Conservation (phyloP, 257 asterid species). For the Leonotis leonurus region DNA sequence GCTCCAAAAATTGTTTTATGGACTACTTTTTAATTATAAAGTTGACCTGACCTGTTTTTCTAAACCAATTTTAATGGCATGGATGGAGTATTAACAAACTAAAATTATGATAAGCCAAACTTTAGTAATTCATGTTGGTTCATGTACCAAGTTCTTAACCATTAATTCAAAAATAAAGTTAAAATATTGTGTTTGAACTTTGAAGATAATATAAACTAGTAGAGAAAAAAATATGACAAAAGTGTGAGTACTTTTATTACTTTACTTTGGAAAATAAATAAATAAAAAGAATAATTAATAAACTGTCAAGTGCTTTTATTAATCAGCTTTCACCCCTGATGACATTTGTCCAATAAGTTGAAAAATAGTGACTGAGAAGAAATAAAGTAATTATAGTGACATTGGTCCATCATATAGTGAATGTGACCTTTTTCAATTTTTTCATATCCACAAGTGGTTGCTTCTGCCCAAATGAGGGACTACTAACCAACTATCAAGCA, state of each 20-base stretch:
- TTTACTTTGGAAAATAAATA: background rate
- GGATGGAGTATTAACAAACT: slow-evolving; percentile 1
- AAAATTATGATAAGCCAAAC: background rate
- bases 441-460: slow-evolving; percentile 3
- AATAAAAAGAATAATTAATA: background rate
- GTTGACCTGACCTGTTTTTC: too few relatives aligned
- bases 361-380: slow-evolving; percentile 6
- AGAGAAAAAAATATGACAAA: too few relatives aligned
- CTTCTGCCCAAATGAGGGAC: slow-evolving; percentile 13
- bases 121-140: too few relatives aligned
- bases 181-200: too few relatives aligned
- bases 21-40: too few relatives aligned
- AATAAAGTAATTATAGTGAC: slow-evolving; percentile 16
- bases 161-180: background rate
- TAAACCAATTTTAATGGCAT: too few relatives aligned
- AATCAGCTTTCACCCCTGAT: background rate
- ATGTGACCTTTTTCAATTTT: background rate
- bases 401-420: slow-evolving; percentile 11
- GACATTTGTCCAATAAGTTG: background rate
- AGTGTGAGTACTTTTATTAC: too few relatives aligned
- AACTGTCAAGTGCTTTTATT: background rate
- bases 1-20: background rate
- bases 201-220: too few relatives aligned
- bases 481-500: slow-evolving; percentile 9
- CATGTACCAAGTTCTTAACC: background rate